phyloP scores from a whole-genome alignment of 805 yeast genomes.

The Komagataella ulmi region DNA sequence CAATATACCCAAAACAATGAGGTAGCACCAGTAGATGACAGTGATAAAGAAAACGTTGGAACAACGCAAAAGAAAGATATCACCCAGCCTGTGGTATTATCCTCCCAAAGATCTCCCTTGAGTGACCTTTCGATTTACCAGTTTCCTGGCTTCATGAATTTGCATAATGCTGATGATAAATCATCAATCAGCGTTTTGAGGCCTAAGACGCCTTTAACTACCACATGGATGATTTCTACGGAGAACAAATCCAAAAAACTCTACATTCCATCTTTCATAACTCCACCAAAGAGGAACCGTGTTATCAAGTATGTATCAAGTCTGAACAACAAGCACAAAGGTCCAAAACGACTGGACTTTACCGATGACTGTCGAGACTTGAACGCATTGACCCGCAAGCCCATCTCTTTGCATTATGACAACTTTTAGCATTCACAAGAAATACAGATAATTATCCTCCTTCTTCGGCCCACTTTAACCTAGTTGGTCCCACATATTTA shows the following conservation, averaged over 20 bases:
- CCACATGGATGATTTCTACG: neutral
- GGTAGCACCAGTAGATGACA: neutral
- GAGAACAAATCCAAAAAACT: neutral
- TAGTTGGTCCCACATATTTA: neutral
- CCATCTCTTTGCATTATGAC: neutral
- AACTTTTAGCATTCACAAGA: neutral
- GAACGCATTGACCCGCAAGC: neutral
- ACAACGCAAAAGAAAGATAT: neutral
- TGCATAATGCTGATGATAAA: neutral
- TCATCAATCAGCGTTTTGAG: neutral
- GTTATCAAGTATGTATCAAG: neutral
- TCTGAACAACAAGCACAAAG: neutral
- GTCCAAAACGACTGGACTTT: neutral
- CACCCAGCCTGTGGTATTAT: neutral
- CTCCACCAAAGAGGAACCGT: conserved; percentile 2
- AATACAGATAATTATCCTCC: neutral
- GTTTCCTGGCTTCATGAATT: neutral
- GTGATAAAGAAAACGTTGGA: neutral
- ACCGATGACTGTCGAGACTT: neutral
- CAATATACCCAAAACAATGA: neutral
- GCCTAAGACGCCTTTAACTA: neutral
- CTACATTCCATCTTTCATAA: conserved; percentile 1
- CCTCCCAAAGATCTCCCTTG: neutral
- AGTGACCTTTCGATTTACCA: neutral
- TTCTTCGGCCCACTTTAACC: neutral